Evolutionary conservation across 441 rosid genomes (phyloP).

Genomic region (Raphanus hybrid): DNA sequence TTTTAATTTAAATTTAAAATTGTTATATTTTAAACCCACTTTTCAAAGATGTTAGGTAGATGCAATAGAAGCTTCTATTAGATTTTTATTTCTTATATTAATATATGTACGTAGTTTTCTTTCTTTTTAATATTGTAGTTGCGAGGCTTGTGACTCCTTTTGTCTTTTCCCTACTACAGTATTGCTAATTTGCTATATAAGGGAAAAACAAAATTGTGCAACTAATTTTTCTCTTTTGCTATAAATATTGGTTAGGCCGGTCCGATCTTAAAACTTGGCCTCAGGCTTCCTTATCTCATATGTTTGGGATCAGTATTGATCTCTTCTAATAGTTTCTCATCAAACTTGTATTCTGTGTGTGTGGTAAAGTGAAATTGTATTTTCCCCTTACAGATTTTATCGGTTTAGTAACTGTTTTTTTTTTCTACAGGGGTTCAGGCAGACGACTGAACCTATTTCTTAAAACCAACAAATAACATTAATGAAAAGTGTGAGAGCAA

Average conservation of each 20-base stretch:
- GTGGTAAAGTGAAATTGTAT: not conserved
- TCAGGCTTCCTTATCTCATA: not conserved
- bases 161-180: conserved; percentile 25
- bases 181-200: conserved; percentile 12
- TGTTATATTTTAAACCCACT: not conserved
- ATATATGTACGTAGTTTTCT: not conserved
- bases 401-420: not conserved
- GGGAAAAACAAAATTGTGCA: not conserved
- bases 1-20: conserved; percentile 2
- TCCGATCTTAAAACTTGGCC: not conserved
- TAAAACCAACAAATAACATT: too few relatives aligned
- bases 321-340: not conserved
- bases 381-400: not conserved
- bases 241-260: not conserved
- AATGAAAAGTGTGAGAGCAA: too few relatives aligned
- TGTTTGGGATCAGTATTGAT: not conserved
- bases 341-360: not conserved
- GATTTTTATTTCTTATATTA: not conserved
- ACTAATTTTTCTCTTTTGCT: not conserved
- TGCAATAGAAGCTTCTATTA: conserved; percentile 40
- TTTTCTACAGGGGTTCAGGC: too few relatives aligned
- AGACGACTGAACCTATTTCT: too few relatives aligned
- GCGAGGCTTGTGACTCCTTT: conserved; percentile 2
- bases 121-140: not conserved
- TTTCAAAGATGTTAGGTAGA: conserved; percentile 44